Evolutionary conservation across 495 filamentous ascomycete species (phyloP).

Genomic region (Articulospora tetracladia): DNA sequence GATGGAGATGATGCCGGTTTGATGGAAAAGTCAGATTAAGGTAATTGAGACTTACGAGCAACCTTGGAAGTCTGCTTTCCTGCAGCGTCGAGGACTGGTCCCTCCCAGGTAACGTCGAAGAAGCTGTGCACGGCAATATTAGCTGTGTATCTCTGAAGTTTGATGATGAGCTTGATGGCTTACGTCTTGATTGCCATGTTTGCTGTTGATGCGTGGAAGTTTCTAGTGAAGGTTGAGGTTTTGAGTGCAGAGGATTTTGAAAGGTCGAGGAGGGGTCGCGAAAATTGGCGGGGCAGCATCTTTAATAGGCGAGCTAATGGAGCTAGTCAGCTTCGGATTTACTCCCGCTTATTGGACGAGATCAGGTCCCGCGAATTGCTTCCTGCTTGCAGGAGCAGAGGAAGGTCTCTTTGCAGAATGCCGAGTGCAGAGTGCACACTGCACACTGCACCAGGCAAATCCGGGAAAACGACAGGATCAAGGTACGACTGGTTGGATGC

Average conservation of each 20-base stretch:
- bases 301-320: not conserved
- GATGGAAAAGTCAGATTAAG: slow-evolving; percentile 12
- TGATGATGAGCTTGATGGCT: not conserved
- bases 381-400: no score
- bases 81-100: slow-evolving; percentile 54
- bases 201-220: slow-evolving; percentile 58
- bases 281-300: not conserved
- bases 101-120: slow-evolving; percentile 67
- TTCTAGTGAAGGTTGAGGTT: slow-evolving; percentile 18
- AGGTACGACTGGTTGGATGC: not conserved
- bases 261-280: not conserved
- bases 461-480: not conserved
- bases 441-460: not conserved
- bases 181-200: slow-evolving; percentile 60
- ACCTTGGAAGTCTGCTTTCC: slow-evolving; percentile 52
- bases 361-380: no score
- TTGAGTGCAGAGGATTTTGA: slow-evolving; percentile 2
- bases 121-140: slow-evolving; percentile 30
- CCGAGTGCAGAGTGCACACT: no score
- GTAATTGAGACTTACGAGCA: slow-evolving; percentile 51
- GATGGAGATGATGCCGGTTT: slow-evolving; percentile 16
- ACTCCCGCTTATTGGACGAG: not conserved
- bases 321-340: not conserved
- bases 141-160: not conserved
- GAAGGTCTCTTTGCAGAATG: no score